These are phyloP conservation scores for Benincasa hispida DNA, from an alignment of 306 rosid genomes.

Conservation along the genomic window DNA sequence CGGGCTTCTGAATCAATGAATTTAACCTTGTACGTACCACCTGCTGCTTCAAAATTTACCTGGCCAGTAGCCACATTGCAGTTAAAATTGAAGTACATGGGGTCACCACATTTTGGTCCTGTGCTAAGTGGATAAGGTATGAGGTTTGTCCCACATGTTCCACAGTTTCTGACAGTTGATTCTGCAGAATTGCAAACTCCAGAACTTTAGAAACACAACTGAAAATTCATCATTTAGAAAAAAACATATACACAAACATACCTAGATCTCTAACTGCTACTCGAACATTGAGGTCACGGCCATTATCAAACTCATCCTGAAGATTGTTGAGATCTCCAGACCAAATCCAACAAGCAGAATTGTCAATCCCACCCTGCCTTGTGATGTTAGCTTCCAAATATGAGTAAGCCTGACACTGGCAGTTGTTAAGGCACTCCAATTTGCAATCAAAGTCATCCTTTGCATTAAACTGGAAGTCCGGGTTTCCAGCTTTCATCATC, in stretches of 20 bases:
- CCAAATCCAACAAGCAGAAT: constrained; percentile 63
- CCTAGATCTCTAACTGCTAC: constrained; percentile 58
- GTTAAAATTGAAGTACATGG: constrained; percentile 33
- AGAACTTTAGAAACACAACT: not conserved
- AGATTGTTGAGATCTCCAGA: constrained; percentile 60
- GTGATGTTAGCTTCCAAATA: constrained; percentile 22
- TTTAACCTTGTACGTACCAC: constrained; percentile 34
- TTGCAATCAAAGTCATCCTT: constrained; percentile 44
- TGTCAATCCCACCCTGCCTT: constrained; percentile 7
- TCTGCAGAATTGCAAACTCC: constrained; percentile 24
- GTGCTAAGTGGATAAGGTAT: constrained; percentile 69
- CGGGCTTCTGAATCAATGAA: constrained; percentile 32
- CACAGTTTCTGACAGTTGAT: constrained; percentile 36
- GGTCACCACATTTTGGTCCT: constrained; percentile 54
- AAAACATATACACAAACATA: not conserved
- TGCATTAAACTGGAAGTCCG: constrained; percentile 60
- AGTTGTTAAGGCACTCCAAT: constrained; percentile 57
- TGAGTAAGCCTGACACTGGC: constrained; percentile 60
- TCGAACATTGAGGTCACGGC: constrained; percentile 48
- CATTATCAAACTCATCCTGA: constrained; percentile 48
- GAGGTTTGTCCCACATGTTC: constrained; percentile 62
- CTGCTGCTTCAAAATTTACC: constrained; percentile 35
- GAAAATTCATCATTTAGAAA: not conserved
- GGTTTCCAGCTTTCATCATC: constrained; percentile 72
- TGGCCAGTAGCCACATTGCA: constrained; percentile 44